Evolutionary conservation across 352 stramenopile genomes (phyloP).

Genomic region (Elongisporangium senticosum): DNA sequence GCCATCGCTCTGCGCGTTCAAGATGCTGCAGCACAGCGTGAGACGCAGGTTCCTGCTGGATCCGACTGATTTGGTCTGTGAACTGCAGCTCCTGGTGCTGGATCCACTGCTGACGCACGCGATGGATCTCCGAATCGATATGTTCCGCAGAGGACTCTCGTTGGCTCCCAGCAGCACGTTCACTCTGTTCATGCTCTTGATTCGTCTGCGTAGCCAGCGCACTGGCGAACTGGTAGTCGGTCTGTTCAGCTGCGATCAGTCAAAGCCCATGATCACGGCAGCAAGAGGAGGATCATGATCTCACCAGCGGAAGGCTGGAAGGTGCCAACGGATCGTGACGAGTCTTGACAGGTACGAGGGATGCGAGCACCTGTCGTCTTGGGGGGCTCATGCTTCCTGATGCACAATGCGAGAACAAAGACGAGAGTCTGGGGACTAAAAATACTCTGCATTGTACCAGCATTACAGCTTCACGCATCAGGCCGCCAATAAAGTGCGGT

Average conservation of each 20-base stretch:
- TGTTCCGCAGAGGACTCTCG: neutral
- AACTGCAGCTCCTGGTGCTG: slow-evolving; percentile 7
- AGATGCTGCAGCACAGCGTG: slow-evolving; percentile 3
- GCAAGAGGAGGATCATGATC: neutral
- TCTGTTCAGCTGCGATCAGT: slow-evolving; percentile 2
- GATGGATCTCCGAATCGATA: slow-evolving; percentile 4
- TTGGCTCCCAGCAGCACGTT: neutral
- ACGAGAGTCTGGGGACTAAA: neutral
- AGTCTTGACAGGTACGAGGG: slow-evolving; percentile 5
- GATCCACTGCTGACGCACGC: slow-evolving; percentile 3
- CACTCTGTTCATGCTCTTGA: neutral
- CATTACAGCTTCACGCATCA: neutral
- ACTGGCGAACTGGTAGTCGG: slow-evolving; percentile 7
- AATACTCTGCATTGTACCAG: neutral
- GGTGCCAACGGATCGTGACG: neutral
- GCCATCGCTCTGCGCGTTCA: slow-evolving; percentile 4
- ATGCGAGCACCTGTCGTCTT: slow-evolving; percentile 6
- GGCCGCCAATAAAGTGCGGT: neutral
- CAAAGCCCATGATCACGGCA: neutral
- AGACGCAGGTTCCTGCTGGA: neutral
- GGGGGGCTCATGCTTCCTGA: neutral
- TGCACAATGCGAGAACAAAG: too few relatives aligned
- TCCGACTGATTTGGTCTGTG: neutral
- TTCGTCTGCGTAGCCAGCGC: slow-evolving; percentile 2
- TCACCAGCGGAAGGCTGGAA: slow-evolving; percentile 1